Evolutionary conservation across 352 stramenopile species (phyloP), one percentile per base, ranked within the genome.

Genomic region (Phytophthora aleatoria): DNA sequence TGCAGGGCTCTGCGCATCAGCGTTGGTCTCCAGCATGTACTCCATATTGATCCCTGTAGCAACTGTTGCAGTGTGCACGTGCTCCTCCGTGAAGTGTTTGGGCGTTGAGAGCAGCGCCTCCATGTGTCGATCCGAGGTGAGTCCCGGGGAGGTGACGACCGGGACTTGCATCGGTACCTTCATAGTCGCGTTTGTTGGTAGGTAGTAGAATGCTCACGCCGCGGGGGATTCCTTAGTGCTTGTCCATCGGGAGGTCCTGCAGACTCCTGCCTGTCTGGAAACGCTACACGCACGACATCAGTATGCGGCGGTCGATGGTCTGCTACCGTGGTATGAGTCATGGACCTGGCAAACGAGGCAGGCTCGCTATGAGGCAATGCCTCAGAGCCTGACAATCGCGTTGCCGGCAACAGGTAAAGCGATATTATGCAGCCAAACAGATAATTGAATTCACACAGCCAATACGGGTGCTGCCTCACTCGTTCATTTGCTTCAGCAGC

Each of bases 11-110:
- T 48, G 38, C 5, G 58, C 45, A 28, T 68, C 58, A 0, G 62
- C 50, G 44, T 61, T 64, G 30, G 51, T 58, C 50, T 69, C 52
- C 10, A 77, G 16, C 35, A 72, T 76, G 39, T 76, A 83, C 50
- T 79, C 71, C 47, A 83, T 64, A n/a, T 56, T 69, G 50, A 83
- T 79, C 20, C 69, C 71, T 2, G 70, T 80, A 1, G 68, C 27
- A 15, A 83, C 35, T n/a, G 69, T 71, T 3, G 54, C 58, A 10
- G 50, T 61, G 35, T 53, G 68, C 2, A 79, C 61, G 20, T 64
- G 54, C 13, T 71, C 43, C 24, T 61, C 24, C 5, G 64, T 45
- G 28, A 78, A 78, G 44, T 78, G 70, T 3, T 63, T 59, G 35
- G 50, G 58, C 24, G 71, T 61, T 7, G 67, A 71, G 10, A 70